Conservation (phyloP, 257 asterid species). For the Striga asiatica region DNA sequence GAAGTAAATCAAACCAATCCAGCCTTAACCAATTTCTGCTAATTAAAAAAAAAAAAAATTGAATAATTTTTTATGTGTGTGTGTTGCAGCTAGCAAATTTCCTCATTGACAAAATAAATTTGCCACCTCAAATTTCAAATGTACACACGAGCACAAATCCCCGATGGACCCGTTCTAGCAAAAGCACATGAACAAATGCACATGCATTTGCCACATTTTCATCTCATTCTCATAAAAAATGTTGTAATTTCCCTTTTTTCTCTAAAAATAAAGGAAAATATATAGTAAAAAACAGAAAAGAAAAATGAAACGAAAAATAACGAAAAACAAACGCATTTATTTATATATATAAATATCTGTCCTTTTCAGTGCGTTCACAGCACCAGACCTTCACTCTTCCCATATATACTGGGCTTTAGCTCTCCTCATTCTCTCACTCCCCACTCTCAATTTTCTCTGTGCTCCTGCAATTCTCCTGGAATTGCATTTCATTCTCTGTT, state of each 20-base stretch:
- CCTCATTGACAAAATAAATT: conserved; percentile 11
- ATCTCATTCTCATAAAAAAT: conserved; percentile 26
- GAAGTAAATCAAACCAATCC: not conserved
- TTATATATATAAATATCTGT: conserved; percentile 29
- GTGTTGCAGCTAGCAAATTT: conserved; percentile 5
- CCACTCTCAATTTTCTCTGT: conserved; percentile 6
- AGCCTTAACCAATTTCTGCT: conserved; percentile 1
- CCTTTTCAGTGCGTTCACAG: conserved; percentile 24
- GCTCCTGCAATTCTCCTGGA: conserved; percentile 1
- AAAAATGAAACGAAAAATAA: not conserved
- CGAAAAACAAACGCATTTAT: conserved; percentile 29
- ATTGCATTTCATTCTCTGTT: conserved; percentile 15
- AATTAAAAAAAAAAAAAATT: not conserved
- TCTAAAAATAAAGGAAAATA: not conserved
- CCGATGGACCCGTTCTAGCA: conserved; percentile 32
- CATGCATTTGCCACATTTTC: conserved; percentile 44
- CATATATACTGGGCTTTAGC: conserved; percentile 42
- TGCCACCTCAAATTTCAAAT: conserved; percentile 19
- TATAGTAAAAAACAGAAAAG: not conserved
- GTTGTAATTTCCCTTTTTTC: no score
- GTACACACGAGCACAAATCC: conserved; percentile 11
- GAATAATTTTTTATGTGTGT: not conserved
- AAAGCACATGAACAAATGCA: conserved; percentile 66
- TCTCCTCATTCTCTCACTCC: conserved; percentile 23
- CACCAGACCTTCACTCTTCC: conserved; percentile 42